These are phyloP conservation scores for Arachis hypogaea DNA, from an alignment of 306 rosid species.

Conservation along the genomic window DNA sequence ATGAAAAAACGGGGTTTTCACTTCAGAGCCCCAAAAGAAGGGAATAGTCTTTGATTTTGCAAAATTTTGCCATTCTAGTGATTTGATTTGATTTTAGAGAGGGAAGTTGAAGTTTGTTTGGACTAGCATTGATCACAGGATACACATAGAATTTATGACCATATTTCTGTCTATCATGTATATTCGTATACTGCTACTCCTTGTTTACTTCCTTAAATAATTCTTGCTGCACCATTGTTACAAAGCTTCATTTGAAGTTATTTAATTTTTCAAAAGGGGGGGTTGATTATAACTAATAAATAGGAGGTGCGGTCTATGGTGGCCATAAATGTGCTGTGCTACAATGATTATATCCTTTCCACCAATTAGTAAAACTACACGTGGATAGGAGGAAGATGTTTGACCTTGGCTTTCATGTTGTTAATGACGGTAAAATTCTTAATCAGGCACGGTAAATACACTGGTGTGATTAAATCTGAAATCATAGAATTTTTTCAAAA, in stretches of 20 bases:
- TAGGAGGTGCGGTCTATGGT: no score
- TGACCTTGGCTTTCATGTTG: no score
- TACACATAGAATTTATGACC: slow-evolving; percentile 18
- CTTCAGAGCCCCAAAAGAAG: slow-evolving; percentile 62
- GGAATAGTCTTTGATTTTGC: slow-evolving; percentile 42
- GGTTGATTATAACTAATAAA: neutral
- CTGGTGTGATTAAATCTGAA: no score
- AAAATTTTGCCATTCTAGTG: slow-evolving; percentile 13
- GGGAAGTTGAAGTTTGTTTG: slow-evolving; percentile 18
- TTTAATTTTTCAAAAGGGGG: neutral
- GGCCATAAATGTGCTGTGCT: no score
- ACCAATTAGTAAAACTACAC: no score
- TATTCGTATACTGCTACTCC: neutral
- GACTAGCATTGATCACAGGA: slow-evolving; percentile 28
- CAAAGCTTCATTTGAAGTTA: slow-evolving; percentile 10
- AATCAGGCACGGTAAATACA: no score
- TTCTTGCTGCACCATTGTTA: neutral
- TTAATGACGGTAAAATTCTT: no score
- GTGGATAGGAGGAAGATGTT: no score
- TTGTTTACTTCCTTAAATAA: neutral
- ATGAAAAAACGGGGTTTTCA: slow-evolving; percentile 54
- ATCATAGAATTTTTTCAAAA: no score
- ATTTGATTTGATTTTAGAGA: slow-evolving; percentile 25
- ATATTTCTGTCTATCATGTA: slow-evolving; percentile 9
- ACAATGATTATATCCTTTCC: no score